Conservation (phyloP, 768 basidiomycete genomes). For the Xerocomellus intermedius region DNA sequence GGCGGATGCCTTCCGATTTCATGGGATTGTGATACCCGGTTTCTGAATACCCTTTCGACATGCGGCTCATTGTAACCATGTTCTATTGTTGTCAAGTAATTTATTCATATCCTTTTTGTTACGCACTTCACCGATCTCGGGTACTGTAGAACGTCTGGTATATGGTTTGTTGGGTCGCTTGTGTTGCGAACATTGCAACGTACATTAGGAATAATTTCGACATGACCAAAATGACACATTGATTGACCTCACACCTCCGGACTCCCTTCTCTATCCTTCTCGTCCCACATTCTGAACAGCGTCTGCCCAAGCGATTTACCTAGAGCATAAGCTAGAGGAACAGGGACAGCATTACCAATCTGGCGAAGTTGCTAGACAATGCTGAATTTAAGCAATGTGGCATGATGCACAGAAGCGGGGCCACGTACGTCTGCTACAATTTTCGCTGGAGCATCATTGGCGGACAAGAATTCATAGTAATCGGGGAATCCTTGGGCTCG, state of each 20-base stretch:
- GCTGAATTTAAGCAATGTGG: not conserved
- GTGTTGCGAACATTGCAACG: not conserved
- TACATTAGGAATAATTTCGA: conserved; percentile 4
- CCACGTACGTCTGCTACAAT: conserved; percentile 52
- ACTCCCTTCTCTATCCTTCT: conserved; percentile 44
- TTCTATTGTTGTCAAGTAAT: conserved; percentile 2
- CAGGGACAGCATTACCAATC: conserved; percentile 79
- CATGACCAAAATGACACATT: not conserved
- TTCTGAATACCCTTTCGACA: conserved; percentile 21
- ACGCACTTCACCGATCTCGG: not conserved
- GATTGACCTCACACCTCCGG: conserved; percentile 33
- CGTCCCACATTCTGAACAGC: conserved; percentile 45
- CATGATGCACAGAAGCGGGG: not conserved
- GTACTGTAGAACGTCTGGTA: not conserved
- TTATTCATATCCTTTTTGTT: conserved; percentile 11
- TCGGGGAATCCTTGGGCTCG: conserved; percentile 82
- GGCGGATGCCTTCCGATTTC: not conserved
- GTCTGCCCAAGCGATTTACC: conserved; percentile 48
- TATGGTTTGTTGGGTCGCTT: not conserved
- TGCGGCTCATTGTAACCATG: not conserved
- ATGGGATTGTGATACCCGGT: conserved; percentile 11
- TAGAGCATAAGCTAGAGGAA: conserved; percentile 64
- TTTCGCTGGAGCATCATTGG: conserved; percentile 33
- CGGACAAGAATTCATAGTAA: conserved; percentile 57
- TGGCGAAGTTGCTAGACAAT: conserved; percentile 62